Base-by-base conservation (phyloP, 2,329 filamentous ascomycete species). In the Claviceps sp. region DNA sequence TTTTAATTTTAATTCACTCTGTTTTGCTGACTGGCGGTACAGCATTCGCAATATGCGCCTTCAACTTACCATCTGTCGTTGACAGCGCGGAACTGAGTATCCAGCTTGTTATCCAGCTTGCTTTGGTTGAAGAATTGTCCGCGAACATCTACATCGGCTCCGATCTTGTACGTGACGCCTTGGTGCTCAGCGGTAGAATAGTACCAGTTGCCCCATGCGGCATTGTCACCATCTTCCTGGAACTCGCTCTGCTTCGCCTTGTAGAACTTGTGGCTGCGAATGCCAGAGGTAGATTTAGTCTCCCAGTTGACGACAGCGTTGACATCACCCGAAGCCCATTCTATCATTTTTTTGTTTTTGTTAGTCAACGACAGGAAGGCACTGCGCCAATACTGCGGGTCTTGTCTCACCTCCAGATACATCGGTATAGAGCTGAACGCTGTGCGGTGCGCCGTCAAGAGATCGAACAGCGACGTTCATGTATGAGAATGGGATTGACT, bases 201-300 rank as follows among this genome's bases (percentile, higher is more conserved):
- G 65, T 86, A 82, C 69, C 90, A 78, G 49, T 78, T 82, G 2
- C 88, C 88, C 88, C 88, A 95, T 69, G 88, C 84, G 0, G 86
- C 78, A 57, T 84, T 82, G 60, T 94, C 84, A 42, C 69, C 69
- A 13, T 70, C 70, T 63, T 95, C 88, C 1, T 78, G 77, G 51
- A 93, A 84, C 18, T 81, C 68, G 48, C 78, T 68, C 64, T 91
- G 84, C 8, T 72, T 64, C 55, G 75, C 70, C 45, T 79, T 74
- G 57, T 73, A 75, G 53, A 87, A 78, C 48, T 76, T 75, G 67
- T 88, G 84, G 60, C 84, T 87, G 5, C 74, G 72, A 40, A 87
- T 69, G 3, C 70, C 72, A 30, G 73, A 68, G 11, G 60, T 60
- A 1, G 68, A 71, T 38, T 69, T 74, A 55, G 77, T 77, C 47